Conservation (phyloP, 2,329 filamentous ascomycete species). For the Fusarium sororula region DNA sequence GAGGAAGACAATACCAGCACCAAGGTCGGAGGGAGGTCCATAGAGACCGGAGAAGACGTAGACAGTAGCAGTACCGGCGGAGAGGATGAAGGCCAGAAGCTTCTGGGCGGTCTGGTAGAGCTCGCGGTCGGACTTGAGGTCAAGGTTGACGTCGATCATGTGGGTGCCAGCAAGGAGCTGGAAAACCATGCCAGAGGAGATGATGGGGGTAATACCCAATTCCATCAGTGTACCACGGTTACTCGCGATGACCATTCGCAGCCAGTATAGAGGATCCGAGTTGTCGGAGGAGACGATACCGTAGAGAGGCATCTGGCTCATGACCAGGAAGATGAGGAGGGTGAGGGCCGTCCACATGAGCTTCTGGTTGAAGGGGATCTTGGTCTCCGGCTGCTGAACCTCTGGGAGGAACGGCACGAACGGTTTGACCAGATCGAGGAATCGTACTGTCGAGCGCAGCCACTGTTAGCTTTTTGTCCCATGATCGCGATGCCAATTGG, state of each 20-base stretch:
- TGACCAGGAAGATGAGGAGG: conserved; percentile 98
- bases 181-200: conserved; percentile 99
- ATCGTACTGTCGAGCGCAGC: conserved; percentile 75
- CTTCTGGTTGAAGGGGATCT: conserved; percentile 99
- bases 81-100: conserved; percentile 96
- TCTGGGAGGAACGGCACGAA: conserved; percentile 99
- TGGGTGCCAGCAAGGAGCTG: conserved; percentile 99
- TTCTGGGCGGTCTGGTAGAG: conserved; percentile 99
- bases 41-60: conserved; percentile 99
- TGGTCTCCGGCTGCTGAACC: conserved; percentile 98
- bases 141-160: conserved; percentile 99
- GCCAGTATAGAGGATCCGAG: conserved; percentile 98
- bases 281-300: conserved; percentile 99
- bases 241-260: conserved; percentile 99
- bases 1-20: conserved; percentile 97
- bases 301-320: conserved; percentile 99
- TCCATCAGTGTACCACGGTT: conserved; percentile 98
- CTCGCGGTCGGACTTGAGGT: conserved; percentile 99
- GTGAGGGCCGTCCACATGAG: conserved; percentile 95
- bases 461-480: conserved; percentile 41
- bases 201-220: conserved; percentile 96
- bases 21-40: conserved; percentile 94
- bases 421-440: conserved; percentile 99
- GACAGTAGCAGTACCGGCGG: conserved; percentile 96
- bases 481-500: conserved; percentile 6